A percentile compares a stretch with the other conserved stretches of the same genome.
These are phyloP conservation scores for Inonotus hispidus DNA, from an alignment of 1,284 basidiomycete species.

Conservation along the genomic window DNA sequence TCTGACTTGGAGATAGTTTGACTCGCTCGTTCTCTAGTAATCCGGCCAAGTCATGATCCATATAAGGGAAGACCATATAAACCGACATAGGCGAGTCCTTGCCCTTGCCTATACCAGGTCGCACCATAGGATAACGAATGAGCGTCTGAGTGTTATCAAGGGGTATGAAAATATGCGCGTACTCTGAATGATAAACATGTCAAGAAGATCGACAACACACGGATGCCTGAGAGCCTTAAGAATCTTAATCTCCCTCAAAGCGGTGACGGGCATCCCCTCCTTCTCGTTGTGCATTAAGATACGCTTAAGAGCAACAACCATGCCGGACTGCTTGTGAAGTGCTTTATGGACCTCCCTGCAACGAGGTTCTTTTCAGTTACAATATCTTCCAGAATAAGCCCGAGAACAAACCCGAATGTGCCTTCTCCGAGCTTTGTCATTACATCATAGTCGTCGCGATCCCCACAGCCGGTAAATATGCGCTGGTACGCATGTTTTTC, in stretches of 20 bases:
- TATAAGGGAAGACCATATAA: conserved; percentile 99
- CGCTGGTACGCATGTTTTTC: conserved; percentile 64
- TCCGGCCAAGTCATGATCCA: conserved; percentile 98
- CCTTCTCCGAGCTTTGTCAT: conserved; percentile 90
- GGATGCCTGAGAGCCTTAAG: conserved; percentile 86
- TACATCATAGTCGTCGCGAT: conserved; percentile 72
- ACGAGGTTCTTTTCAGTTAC: conserved; percentile 5
- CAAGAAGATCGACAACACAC: conserved; percentile 83
- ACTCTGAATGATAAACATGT: conserved; percentile 86
- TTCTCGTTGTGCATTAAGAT: conserved; percentile 96
- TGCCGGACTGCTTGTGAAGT: conserved; percentile 55
- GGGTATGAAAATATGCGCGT: conserved; percentile 25
- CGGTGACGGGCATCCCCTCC: conserved; percentile 95
- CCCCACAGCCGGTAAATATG: conserved; percentile 72
- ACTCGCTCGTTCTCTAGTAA: conserved; percentile 88
- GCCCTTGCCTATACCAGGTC: conserved; percentile 44
- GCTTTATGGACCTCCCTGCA: conserved; percentile 86
- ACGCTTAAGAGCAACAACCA: conserved; percentile 84
- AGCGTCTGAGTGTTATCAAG: not conserved
- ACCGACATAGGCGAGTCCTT: conserved; percentile 71
- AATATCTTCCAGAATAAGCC: not conserved
- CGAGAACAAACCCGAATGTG: conserved; percentile 79
- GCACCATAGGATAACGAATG: not conserved
- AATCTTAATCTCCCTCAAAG: conserved; percentile 97
- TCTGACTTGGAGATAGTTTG: conserved; percentile 73